Percentiles rank a stretch among this genome's conserved stretches.
Conservation (phyloP, 192 early-diverging fungal species). For the Podila horticola region DNA sequence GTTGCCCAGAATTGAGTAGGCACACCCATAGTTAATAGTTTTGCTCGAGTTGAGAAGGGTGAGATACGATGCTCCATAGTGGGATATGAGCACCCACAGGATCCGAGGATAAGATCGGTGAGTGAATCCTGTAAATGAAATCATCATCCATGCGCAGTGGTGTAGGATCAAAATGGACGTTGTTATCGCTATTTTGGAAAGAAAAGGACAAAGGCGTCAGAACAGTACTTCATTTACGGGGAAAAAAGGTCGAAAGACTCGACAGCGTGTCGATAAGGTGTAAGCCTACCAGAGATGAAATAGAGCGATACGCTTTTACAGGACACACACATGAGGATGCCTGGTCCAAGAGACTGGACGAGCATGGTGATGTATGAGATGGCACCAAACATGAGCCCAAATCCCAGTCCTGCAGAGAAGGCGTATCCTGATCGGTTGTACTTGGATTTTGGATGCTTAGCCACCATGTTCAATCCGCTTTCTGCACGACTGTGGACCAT, state of each 20-base stretch:
- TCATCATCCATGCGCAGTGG: conserved; percentile 80
- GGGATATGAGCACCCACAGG: conserved; percentile 63
- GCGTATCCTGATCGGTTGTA: conserved; percentile 71
- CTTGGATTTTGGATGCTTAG: conserved; percentile 70
- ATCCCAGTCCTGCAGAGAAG: conserved; percentile 79
- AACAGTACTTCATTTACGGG: not conserved
- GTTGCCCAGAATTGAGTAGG: conserved; percentile 33
- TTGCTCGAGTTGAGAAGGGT: conserved; percentile 38
- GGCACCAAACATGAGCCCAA: conserved; percentile 76
- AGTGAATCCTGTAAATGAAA: conserved; percentile 76
- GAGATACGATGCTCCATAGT: conserved; percentile 75
- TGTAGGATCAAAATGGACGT: conserved; percentile 77
- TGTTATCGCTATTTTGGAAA: conserved; percentile 64
- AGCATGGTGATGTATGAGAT: conserved; percentile 75
- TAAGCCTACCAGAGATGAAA: conserved; percentile 70
- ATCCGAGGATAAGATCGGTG: conserved; percentile 55
- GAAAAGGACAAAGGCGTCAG: not conserved
- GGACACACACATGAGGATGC: conserved; percentile 72
- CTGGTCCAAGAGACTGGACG: conserved; percentile 76
- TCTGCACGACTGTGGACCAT: conserved; percentile 65
- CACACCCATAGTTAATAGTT: conserved; percentile 30
- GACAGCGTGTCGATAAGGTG: not conserved
- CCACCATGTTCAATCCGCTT: conserved; percentile 67
- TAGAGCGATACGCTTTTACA: conserved; percentile 69
- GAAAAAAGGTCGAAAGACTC: not conserved